A percentile compares a stretch with the other conserved stretches of the same genome.
phyloP scores from a whole-genome alignment of 2,329 filamentous ascomycete species.

The Talaromyces funiculosus region DNA sequence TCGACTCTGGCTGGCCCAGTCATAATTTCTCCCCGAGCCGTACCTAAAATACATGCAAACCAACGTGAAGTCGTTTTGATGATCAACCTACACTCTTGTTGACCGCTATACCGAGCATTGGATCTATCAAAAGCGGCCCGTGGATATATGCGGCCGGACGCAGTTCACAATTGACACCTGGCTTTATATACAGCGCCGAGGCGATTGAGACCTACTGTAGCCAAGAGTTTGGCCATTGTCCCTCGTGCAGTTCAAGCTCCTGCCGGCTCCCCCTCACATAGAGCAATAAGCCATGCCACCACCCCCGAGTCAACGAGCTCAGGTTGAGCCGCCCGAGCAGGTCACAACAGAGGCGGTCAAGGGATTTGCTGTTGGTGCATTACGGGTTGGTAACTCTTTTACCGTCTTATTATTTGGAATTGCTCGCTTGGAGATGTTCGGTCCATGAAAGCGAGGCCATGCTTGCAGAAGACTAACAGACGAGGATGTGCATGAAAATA shows the following conservation, averaged over 20 bases:
- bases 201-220: background rate
- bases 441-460: background rate
- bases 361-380: slow-evolving; percentile 40
- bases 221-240: background rate
- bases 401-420: too few species aligned
- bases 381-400: slow-evolving; percentile 32
- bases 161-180: background rate
- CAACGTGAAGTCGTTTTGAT: background rate
- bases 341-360: slow-evolving; percentile 36
- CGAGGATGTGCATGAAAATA: slow-evolving; percentile 13
- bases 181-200: background rate
- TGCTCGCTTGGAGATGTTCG: background rate
- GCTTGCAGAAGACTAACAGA: background rate
- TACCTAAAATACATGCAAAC: background rate
- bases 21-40: background rate
- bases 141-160: background rate
- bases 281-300: slow-evolving; percentile 31
- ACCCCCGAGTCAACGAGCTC: slow-evolving; percentile 33
- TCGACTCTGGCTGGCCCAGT: background rate
- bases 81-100: background rate
- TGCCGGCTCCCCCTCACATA: slow-evolving; percentile 5
- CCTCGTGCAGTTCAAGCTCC: background rate
- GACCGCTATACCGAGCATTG: background rate
- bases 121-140: slow-evolving; percentile 3
- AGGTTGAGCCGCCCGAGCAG: slow-evolving; percentile 39